phyloP scores from a whole-genome alignment of 2,329 filamentous ascomycete species.

The Alternaria brassicae region DNA sequence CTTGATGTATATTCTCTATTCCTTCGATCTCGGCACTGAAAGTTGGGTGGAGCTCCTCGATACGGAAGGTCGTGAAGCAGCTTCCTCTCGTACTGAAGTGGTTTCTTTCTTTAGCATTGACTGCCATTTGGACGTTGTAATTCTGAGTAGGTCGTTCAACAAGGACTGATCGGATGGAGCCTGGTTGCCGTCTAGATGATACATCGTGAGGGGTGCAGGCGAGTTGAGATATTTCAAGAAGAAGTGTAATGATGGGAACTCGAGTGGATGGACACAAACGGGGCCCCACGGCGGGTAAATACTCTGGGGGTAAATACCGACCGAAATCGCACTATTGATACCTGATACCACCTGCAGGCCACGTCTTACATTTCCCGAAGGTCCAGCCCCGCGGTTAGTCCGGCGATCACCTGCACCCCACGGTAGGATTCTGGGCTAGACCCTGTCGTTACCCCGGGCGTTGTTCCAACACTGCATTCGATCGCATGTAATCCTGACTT shows the following conservation, averaged over 20 bases:
- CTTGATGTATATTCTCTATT: constrained; percentile 3
- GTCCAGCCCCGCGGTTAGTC: constrained; percentile 16
- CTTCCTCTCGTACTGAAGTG: constrained; percentile 3
- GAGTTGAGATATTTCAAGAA: not conserved
- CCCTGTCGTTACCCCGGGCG: not conserved
- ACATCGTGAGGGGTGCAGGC: constrained; percentile 20
- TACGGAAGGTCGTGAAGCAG: constrained; percentile 34
- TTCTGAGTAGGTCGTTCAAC: constrained; percentile 30
- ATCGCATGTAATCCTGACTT: not conserved
- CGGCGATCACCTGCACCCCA: constrained; percentile 11
- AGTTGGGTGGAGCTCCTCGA: constrained; percentile 47
- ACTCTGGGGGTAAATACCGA: constrained; percentile 15
- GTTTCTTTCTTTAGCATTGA: constrained; percentile 22
- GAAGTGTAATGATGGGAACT: not conserved
- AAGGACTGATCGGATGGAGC: constrained; percentile 27
- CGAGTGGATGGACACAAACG: not conserved
- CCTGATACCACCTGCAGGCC: not conserved
- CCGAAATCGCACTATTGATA: constrained; percentile 13
- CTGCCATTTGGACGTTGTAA: constrained; percentile 31
- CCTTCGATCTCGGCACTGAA: constrained; percentile 49
- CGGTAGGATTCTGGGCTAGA: constrained; percentile 6
- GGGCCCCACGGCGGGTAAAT: constrained; percentile 13
- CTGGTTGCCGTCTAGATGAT: constrained; percentile 36
- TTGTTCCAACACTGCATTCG: not conserved
- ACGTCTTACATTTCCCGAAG: not conserved